A percentile compares a stretch with the other conserved stretches of the same genome.
Conservation (phyloP, 179 eudicot genomes). For the Nepenthes alata region DNA sequence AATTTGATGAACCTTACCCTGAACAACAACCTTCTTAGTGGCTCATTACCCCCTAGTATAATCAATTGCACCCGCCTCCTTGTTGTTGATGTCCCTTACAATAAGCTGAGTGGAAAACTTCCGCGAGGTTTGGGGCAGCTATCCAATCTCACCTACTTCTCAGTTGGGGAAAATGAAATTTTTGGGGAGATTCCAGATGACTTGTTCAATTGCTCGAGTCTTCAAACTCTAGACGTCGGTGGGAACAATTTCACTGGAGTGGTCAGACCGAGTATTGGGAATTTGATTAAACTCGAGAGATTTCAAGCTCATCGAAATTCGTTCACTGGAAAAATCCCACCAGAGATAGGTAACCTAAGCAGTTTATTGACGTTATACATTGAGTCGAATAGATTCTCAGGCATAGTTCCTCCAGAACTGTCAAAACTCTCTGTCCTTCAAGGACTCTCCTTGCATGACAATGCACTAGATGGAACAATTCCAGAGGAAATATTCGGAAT, state of each 20-base stretch:
- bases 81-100: conserved; percentile 18
- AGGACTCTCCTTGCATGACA: conserved; percentile 41
- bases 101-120: conserved; percentile 44
- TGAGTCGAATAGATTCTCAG: conserved; percentile 41
- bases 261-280: conserved; percentile 41
- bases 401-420: conserved; percentile 45
- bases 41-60: conserved; percentile 56
- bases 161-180: conserved; percentile 39
- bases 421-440: conserved; percentile 53
- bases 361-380: conserved; percentile 28
- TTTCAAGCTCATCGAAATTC: conserved; percentile 34
- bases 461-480: conserved; percentile 47
- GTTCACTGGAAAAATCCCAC: conserved; percentile 49
- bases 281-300: conserved; percentile 32
- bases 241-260: conserved; percentile 44
- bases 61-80: conserved; percentile 55
- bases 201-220: conserved; percentile 52
- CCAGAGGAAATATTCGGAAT: conserved; percentile 52
- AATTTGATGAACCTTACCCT: conserved; percentile 47
- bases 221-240: conserved; percentile 25
- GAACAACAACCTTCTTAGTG: conserved; percentile 35
- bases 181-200: conserved; percentile 64
- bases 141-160: conserved; percentile 43
- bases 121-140: conserved; percentile 51
- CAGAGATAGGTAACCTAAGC: conserved; percentile 52